Percentiles rank a stretch among this genome's conserved stretches.
phyloP scores from a whole-genome alignment of 2,329 filamentous ascomycete genomes.

The Pseudogymnoascus sp. region DNA sequence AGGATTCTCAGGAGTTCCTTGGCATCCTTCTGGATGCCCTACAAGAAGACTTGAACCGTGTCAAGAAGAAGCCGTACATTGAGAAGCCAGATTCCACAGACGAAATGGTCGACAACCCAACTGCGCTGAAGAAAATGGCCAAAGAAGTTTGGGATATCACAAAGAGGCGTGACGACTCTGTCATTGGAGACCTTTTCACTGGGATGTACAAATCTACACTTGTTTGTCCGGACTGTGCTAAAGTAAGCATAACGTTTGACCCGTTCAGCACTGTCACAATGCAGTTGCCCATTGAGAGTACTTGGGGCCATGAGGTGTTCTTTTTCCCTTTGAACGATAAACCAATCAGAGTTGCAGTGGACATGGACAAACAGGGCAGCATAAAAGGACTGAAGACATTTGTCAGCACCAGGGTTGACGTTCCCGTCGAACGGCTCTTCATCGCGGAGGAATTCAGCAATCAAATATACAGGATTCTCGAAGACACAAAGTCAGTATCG shows the following conservation, averaged over 20 bases:
- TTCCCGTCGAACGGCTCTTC: constrained; percentile 61
- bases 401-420: constrained; percentile 58
- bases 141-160: constrained; percentile 88
- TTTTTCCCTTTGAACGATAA: constrained; percentile 69
- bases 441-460: constrained; percentile 73
- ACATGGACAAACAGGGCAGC: constrained; percentile 68
- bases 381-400: constrained; percentile 62
- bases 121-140: constrained; percentile 75
- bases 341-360: constrained; percentile 66
- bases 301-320: constrained; percentile 66
- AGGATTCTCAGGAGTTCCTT: constrained; percentile 95
- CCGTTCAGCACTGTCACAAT: constrained; percentile 93
- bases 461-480: constrained; percentile 81
- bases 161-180: constrained; percentile 83
- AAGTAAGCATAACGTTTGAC: constrained; percentile 97
- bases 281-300: constrained; percentile 77
- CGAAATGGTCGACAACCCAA: constrained; percentile 78
- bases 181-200: constrained; percentile 91
- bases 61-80: constrained; percentile 93
- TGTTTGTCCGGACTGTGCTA: constrained; percentile 81
- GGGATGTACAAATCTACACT: constrained; percentile 98
- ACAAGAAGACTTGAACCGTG: constrained; percentile 89
- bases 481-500: constrained; percentile 58
- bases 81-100: constrained; percentile 97
- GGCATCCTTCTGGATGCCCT: constrained; percentile 90